Evolutionary conservation across 1,139 yeast genomes (phyloP), one percentile per base, ranked within the genome.

Genomic region (Candida buenavistaensis): DNA sequence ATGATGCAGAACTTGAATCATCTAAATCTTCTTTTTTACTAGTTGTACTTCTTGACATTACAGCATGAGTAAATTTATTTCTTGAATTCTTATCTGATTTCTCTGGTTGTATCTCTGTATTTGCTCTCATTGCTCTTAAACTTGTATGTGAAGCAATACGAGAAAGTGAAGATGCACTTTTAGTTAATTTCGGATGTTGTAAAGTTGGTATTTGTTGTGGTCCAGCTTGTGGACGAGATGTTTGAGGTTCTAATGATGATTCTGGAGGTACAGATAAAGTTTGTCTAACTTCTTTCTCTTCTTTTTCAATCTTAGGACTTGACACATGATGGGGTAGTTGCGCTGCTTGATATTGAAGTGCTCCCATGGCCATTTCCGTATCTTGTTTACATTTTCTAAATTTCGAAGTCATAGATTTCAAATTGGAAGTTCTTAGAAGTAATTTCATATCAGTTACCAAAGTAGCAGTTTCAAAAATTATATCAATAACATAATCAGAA

Each of bases 401-500:
- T 8, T 66, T 59, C 27, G 61, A 60, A 5, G 78, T 68, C 73
- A 81, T 71, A 37, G 76, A 79, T 32, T 78, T 57, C n/a, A 76
- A 81, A 50, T 81, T 81, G 40, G 73, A 61, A 2, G 84, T 75
- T 39, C 89, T 65, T 30, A 82, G 55, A 71, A 82, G 68, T 40
- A 83, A 55, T 46, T 82, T 78, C 60, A 80, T 64, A 49, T 83
- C 90, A 40, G 79, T 75, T 0, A 76, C 77, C 31, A 81, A 55
- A 0, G 80, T 75, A 1, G 82, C 79, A 2, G 75, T 62, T 45
- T 82, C 86, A 47, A 75, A 75, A 26, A 82, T 72, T 33, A 78
- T 53, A 40, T 80, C 82, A 28, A 83, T 66, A 6, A 78, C 64
- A 28, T 62, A 58, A 41, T 78, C 80, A 9, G 72, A 63, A 2